Percentiles rank a stretch among this genome's conserved stretches.
These are phyloP conservation scores for Eucalyptus curtisii DNA, from an alignment of 345 rosid genomes.

Conservation along the genomic window DNA sequence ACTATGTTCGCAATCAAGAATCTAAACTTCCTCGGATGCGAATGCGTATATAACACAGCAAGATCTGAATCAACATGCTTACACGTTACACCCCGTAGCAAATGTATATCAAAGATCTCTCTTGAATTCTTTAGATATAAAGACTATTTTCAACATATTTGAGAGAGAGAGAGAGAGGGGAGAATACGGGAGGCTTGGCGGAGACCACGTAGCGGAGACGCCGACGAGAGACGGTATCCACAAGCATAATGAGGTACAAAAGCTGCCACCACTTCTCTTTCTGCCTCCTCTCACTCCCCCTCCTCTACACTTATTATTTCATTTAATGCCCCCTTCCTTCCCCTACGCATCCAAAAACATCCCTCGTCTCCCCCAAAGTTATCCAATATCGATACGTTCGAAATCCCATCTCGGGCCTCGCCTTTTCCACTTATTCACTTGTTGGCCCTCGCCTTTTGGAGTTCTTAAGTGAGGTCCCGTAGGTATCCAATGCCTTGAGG, in stretches of 20 bases:
- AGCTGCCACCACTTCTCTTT: conserved; percentile 22
- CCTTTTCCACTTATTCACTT: background rate
- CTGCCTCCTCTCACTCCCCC: background rate
- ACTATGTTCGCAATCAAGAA: background rate
- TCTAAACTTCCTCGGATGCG: background rate
- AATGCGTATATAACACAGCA: background rate
- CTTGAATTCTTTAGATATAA: background rate
- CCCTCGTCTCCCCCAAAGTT: background rate
- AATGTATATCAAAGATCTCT: background rate
- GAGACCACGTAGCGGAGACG: background rate
- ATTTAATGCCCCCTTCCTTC: background rate
- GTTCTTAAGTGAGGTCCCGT: background rate
- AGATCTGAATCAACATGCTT: background rate
- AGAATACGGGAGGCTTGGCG: background rate
- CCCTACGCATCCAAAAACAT: background rate
- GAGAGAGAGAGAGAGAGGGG: background rate
- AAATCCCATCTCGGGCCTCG: background rate
- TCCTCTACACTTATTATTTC: background rate
- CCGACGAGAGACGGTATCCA: background rate
- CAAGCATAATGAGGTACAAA: conserved; percentile 34
- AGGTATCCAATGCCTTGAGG: background rate
- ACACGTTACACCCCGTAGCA: background rate
- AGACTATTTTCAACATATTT: background rate
- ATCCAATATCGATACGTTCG: background rate
- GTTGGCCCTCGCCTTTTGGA: background rate